Evolutionary conservation across 2,329 filamentous ascomycete genomes (phyloP).

Genomic region (Microthyrium microscopicum): DNA sequence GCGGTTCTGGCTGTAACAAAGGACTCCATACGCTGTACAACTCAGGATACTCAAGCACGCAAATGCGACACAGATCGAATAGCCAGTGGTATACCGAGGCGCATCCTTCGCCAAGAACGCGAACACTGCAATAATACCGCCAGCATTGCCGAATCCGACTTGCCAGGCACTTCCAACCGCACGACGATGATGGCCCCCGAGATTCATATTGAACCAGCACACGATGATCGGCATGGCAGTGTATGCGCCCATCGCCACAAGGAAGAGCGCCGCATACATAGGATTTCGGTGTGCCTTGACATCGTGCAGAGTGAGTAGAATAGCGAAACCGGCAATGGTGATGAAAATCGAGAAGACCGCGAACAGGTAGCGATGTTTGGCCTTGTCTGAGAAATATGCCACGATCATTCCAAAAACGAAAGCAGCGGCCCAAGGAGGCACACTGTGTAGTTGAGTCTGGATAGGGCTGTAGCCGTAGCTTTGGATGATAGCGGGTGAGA

Average conservation of each 20-base stretch:
- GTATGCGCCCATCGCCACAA: slow-evolving; percentile 66
- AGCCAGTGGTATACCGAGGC: slow-evolving; percentile 54
- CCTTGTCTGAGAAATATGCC: slow-evolving; percentile 54
- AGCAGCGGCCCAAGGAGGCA: slow-evolving; percentile 50
- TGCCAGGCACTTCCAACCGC: slow-evolving; percentile 33
- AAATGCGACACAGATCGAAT: slow-evolving; percentile 62
- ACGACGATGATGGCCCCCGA: slow-evolving; percentile 33
- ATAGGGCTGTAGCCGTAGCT: slow-evolving; percentile 34
- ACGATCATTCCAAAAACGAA: slow-evolving; percentile 66
- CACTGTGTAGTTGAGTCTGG: slow-evolving; percentile 36
- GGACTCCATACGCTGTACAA: slow-evolving; percentile 42
- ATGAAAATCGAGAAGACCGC: slow-evolving; percentile 51
- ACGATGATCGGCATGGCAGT: slow-evolving; percentile 74
- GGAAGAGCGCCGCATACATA: slow-evolving; percentile 67
- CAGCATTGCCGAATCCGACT: slow-evolving; percentile 32
- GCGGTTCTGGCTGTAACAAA: slow-evolving; percentile 44
- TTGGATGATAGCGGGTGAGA: slow-evolving; percentile 31
- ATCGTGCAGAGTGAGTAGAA: slow-evolving; percentile 56
- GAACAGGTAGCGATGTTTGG: slow-evolving; percentile 60
- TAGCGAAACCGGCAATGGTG: slow-evolving; percentile 56
- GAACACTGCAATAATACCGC: slow-evolving; percentile 35
- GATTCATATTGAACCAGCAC: slow-evolving; percentile 40
- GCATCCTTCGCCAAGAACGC: slow-evolving; percentile 40
- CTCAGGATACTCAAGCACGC: slow-evolving; percentile 47
- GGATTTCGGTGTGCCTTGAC: slow-evolving; percentile 32